Conservation (phyloP, 306 rosid genomes). For the Cucumis melo region DNA sequence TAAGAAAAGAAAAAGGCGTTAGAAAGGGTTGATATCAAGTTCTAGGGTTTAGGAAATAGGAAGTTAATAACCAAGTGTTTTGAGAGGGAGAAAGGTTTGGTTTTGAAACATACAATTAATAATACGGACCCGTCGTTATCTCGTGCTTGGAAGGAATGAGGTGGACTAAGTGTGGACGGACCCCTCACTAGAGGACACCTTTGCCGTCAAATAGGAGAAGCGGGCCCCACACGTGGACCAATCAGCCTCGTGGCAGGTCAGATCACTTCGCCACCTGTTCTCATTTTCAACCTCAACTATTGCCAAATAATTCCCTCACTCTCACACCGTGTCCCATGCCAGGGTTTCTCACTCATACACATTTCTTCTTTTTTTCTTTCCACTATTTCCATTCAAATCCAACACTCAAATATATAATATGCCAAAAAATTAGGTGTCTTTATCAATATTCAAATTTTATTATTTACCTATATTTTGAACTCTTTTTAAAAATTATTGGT, state of each 20-base stretch:
- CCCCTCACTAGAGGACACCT: not conserved
- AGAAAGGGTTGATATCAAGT: too few species aligned
- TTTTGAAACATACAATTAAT: not conserved
- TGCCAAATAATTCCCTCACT: not conserved
- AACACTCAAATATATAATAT: not conserved
- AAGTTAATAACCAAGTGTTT: not conserved
- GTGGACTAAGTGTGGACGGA: not conserved
- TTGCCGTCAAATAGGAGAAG: not conserved
- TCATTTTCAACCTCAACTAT: not conserved
- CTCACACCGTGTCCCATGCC: not conserved
- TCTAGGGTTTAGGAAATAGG: too few species aligned
- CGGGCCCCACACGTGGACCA: not conserved
- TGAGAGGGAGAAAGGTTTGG: not conserved
- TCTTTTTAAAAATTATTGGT: not conserved
- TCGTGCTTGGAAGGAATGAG: not conserved
- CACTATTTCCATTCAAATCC: not conserved
- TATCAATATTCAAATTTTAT: not conserved
- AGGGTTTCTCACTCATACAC: not conserved
- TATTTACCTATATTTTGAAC: too few species aligned
- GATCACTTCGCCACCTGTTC: not conserved
- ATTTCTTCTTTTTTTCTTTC: not conserved
- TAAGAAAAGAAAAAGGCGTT: too few species aligned
- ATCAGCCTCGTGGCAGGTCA: not conserved
- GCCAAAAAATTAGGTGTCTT: not conserved
- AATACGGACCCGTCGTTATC: slow-evolving; percentile 2